Evolutionary conservation across 257 asterid species (phyloP), one percentile per base, ranked within the genome.

Genomic region (Primulina eburnea): DNA sequence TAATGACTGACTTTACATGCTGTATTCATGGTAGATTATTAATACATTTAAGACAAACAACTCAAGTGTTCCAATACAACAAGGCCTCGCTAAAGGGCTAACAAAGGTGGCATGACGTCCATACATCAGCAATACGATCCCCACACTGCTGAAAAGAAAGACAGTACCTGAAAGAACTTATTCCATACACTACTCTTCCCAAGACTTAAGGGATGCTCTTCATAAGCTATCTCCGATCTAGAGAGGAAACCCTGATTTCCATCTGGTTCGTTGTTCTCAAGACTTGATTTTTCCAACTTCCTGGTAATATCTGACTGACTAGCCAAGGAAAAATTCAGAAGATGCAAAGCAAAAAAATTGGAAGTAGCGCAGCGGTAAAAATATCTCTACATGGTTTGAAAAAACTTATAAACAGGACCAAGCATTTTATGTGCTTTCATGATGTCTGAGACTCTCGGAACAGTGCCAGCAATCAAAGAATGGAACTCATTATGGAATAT

Each of bases 121-220:
- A 70, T 21, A 35, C 29, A 33, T 33, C 61, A 18, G 28, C 26
- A 57, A 67, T 14, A 65, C n/a, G 52, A 28, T 58, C 18, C 60
- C 18, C 28, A 24, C 47, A 58, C 30, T 28, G 35, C 38, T 72
- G 12, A 16, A 58, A 34, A 50, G 50, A 64, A 60, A 47, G 72
- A 70, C 62, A 40, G 71, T 80, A 90, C 97, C 98, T 92, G 91
- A 77, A 92, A 92, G 80, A 87, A 92, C 70, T 88, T 92, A 81
- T 92, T 90, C 98, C 98, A 92, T 75, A 92, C 67, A 83, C 98
- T 92, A 57, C 87, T 84, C 79, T 90, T 85, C 74, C 97, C 97
- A 67, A 90, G 95, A 77, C 97, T 87, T 68, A 92, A 81, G 71
- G 98, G 98, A 80, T 92, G 98, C 77, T 92, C 98, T 65, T 85